These are phyloP conservation scores for Gaertneriomyces sp. DNA, from an alignment of 192 early-diverging fungal species.

Conservation along the genomic window DNA sequence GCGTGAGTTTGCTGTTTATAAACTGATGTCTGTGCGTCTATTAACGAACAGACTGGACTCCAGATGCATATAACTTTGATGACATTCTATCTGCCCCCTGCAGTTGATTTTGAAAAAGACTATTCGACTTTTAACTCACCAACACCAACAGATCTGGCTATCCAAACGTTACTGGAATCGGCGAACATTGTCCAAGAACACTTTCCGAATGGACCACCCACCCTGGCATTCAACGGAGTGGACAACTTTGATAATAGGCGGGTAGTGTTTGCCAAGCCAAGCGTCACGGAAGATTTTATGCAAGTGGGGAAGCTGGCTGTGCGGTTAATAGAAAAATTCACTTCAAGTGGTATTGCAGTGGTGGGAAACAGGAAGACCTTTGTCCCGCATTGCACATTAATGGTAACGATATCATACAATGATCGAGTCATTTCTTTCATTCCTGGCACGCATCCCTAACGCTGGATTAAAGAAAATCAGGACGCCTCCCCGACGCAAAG, in stretches of 20 bases:
- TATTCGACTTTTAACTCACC: not conserved
- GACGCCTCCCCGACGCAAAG: not conserved
- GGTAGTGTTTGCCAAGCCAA: constrained; percentile 6
- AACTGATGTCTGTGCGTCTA: not conserved
- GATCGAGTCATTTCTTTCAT: not conserved
- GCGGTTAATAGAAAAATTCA: not conserved
- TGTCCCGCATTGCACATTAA: constrained; percentile 11
- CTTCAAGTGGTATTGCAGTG: not conserved
- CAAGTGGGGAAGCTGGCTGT: not conserved
- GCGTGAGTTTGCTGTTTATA: not conserved
- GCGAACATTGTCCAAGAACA: not conserved
- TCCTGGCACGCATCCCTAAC: not conserved
- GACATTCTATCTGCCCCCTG: not conserved
- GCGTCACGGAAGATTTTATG: not conserved
- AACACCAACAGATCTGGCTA: not conserved
- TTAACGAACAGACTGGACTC: not conserved
- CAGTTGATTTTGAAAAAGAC: not conserved
- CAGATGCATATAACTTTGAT: constrained; percentile 12
- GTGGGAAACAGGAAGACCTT: not conserved
- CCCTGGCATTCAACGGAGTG: not conserved
- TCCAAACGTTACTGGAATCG: not conserved
- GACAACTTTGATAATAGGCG: not conserved
- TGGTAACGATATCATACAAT: not conserved
- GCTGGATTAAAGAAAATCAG: not conserved
- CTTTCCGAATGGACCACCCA: not conserved